Evolutionary conservation across 148 eudicot species (phyloP).

Genomic region (Amaranthus palmeri): DNA sequence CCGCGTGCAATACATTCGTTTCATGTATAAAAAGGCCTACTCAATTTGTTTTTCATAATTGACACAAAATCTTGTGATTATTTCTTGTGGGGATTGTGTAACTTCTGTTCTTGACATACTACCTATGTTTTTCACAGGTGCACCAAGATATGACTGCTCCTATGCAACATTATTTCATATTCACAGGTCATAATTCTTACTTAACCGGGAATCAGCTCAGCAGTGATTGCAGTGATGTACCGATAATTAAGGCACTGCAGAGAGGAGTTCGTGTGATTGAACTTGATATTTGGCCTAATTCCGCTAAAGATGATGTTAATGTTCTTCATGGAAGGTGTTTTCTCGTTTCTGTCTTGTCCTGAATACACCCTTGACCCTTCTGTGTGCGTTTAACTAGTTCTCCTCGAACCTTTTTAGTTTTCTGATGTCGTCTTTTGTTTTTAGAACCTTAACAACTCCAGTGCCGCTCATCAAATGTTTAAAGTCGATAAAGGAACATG

Average conservation of each 20-base stretch:
- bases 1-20: too few species aligned
- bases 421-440: constrained; percentile 7
- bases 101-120: constrained; percentile 25
- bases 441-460: constrained; percentile 90
- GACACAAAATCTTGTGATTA: background rate
- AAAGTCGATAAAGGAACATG: constrained; percentile 79
- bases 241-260: constrained; percentile 78
- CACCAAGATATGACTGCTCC: constrained; percentile 98
- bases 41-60: background rate
- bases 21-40: too few species aligned
- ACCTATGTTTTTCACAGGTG: constrained; percentile 51
- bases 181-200: constrained; percentile 94
- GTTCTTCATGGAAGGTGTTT: constrained; percentile 94
- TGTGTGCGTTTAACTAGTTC: background rate
- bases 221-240: constrained; percentile 88
- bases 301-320: constrained; percentile 66
- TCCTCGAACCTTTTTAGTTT: background rate
- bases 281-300: constrained; percentile 95
- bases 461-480: constrained; percentile 71
- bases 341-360: constrained; percentile 8
- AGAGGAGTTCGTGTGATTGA: constrained; percentile 91
- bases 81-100: background rate
- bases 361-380: background rate
- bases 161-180: constrained; percentile 89
- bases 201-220: constrained; percentile 88